These are phyloP conservation scores for Rhododendron henanense DNA, from an alignment of 148 eudicot species.

Conservation along the genomic window DNA sequence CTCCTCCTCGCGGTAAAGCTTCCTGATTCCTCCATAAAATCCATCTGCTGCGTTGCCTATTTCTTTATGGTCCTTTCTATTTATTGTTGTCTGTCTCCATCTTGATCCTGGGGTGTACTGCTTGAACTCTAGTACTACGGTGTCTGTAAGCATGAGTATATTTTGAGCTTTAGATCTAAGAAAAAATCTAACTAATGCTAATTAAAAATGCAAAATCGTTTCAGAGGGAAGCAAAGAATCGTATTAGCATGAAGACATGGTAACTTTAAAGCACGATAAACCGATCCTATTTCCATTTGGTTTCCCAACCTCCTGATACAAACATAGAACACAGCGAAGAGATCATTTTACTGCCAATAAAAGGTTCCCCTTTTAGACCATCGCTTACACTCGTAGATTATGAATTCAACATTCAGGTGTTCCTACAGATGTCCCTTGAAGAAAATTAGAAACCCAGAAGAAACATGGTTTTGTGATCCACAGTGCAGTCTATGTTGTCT, in stretches of 20 bases:
- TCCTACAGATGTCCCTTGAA: background rate
- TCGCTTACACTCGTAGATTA: background rate
- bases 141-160: slow-evolving; percentile 35
- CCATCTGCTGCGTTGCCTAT: slow-evolving; percentile 71
- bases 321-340: background rate
- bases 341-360: background rate
- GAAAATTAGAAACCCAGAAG: background rate
- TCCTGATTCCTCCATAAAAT: slow-evolving; percentile 89
- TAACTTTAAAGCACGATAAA: background rate
- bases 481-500: background rate
- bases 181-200: background rate
- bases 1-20: slow-evolving; percentile 49
- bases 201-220: background rate
- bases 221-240: background rate
- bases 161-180: background rate
- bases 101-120: slow-evolving; percentile 65
- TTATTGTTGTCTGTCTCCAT: slow-evolving; percentile 60
- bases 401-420: background rate
- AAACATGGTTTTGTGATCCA: background rate
- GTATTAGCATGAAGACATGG: background rate
- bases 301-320: background rate
- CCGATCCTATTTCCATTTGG: background rate
- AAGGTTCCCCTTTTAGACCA: background rate
- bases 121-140: slow-evolving; percentile 72
- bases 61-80: slow-evolving; percentile 65